These are phyloP conservation scores for Entophlyctis luteolus DNA, from an alignment of 192 early-diverging fungal genomes.

Conservation along the genomic window DNA sequence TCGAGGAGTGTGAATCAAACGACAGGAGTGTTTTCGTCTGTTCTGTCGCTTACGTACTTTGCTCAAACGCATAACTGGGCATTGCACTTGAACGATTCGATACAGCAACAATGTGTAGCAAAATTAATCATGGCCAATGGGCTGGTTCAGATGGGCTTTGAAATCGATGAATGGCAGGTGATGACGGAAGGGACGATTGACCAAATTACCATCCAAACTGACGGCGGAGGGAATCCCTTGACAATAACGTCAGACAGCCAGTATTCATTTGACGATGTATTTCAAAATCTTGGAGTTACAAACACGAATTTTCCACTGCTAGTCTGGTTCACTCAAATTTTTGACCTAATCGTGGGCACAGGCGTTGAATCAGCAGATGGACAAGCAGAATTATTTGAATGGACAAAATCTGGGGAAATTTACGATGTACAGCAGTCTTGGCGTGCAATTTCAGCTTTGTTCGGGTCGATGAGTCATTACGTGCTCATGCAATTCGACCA, in stretches of 20 bases:
- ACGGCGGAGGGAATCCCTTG: too few species aligned
- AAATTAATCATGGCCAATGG: not conserved
- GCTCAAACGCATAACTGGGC: not conserved
- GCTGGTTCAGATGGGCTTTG: not conserved
- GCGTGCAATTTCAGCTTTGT: not conserved
- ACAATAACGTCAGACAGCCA: too few species aligned
- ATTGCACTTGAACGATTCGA: not conserved
- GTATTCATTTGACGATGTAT: too few species aligned
- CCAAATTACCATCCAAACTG: not conserved
- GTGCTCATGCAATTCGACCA: slow-evolving; percentile 2
- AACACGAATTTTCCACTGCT: too few species aligned
- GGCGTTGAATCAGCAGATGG: too few species aligned
- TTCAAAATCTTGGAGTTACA: too few species aligned
- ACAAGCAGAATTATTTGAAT: too few species aligned
- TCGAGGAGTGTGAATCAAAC: too few species aligned
- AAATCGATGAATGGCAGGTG: slow-evolving; percentile 20
- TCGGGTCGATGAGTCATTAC: slow-evolving; percentile 14
- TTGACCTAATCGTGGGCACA: too few species aligned
- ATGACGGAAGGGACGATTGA: not conserved
- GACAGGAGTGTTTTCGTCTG: not conserved
- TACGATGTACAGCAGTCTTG: slow-evolving; percentile 3
- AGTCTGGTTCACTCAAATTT: too few species aligned
- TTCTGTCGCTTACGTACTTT: not conserved
- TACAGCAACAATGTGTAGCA: not conserved
- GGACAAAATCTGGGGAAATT: not conserved